A percentile compares a stretch with the other conserved stretches of the same genome.
Conservation (phyloP, 2,329 filamentous ascomycete genomes). For the Pseudocercospora vitis region DNA sequence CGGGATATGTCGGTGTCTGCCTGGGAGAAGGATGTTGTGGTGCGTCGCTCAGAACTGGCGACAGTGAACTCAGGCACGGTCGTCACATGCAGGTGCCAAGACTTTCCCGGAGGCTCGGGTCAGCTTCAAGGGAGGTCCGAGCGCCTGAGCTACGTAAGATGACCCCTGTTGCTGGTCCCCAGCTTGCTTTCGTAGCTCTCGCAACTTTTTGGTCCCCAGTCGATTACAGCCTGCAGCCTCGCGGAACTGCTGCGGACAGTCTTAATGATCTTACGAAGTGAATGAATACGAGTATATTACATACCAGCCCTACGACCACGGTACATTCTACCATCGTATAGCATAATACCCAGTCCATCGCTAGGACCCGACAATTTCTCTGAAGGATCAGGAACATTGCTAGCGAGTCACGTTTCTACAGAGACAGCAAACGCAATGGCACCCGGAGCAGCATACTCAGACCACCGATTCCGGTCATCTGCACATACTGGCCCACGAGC, state of each 20-base stretch:
- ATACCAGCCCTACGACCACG: too few relatives aligned
- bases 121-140: neutral
- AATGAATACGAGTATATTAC: too few relatives aligned
- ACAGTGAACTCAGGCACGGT: neutral
- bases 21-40: neutral
- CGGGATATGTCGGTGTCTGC: neutral
- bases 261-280: too few relatives aligned
- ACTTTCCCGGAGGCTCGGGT: neutral
- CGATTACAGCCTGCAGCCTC: too few relatives aligned
- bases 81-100: constrained; percentile 4
- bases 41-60: neutral
- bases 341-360: too few relatives aligned
- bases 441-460: constrained; percentile 22
- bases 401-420: too few relatives aligned
- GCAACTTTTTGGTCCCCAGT: too few relatives aligned
- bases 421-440: constrained; percentile 10
- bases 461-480: constrained; percentile 33
- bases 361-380: too few relatives aligned
- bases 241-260: too few relatives aligned
- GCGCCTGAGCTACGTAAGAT: neutral
- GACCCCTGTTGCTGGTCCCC: neutral
- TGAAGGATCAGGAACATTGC: too few relatives aligned
- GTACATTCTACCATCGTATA: too few relatives aligned
- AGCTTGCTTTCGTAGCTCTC: too few relatives aligned
- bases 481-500: constrained; percentile 31